Evolutionary conservation across 345 rosid genomes (phyloP), one percentile per base, ranked within the genome.

Genomic region (Pistacia atlantica): DNA sequence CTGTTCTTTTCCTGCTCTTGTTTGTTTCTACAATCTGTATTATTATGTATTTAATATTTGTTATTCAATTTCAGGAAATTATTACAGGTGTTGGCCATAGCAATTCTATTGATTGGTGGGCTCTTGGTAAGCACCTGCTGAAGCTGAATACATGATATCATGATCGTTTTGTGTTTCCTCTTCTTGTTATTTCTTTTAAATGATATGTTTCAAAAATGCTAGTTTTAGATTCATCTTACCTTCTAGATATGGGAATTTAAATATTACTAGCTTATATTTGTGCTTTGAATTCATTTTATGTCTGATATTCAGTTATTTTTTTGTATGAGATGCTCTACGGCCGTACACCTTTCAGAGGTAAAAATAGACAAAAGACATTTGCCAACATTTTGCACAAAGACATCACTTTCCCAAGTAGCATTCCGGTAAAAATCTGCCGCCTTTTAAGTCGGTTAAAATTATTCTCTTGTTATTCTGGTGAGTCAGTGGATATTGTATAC

Each of bases 71-170:
- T 76, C 94, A 93, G 99, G 99, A 96, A 84, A 93, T 90, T 77
- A 92, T 96, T 42, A 96, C 97, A 11, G 98, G 99, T 67, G 71
- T 89, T 66, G 97, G 99, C 68, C 99, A 96, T 80, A 83, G 95
- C 64, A 93, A 98, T 64, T 92, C 95, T 67, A 90, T 96, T 63
- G 99, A 96, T 82, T 96, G 99, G 98, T 96, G 99, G 99, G 91
- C 99, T 72, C 84, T 96, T 3, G 99, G 99, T 96, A 91, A 83
- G 90, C 76, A 66, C 42, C 52, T 38, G 62, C 13, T 4, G 5
- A 51, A 14, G 46, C 9, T 16, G 8, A 56, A 49, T 37, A 13
- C 20, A 14, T 58, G 49, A 51, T 61, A 35, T 33, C 59, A 49
- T 49, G 59, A 17, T 4, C 59, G 25, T 58, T 69, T 1, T 20